Evolutionary conservation across 2,329 filamentous ascomycete genomes (phyloP), one percentile per base, ranked within the genome.

Genomic region (Fusarium sambucinum): DNA sequence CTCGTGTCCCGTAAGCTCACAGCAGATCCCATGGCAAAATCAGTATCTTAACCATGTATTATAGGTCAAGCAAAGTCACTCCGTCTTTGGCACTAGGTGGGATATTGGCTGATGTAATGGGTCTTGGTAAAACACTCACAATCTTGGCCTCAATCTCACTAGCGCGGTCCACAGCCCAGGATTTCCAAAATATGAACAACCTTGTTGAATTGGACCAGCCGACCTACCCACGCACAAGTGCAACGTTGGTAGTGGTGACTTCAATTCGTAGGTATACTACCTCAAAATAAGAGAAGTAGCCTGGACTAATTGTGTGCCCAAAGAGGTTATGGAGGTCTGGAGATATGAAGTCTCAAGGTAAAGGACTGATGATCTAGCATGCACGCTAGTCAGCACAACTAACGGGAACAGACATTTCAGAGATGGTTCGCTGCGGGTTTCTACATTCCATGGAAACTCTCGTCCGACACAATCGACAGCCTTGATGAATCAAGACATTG

Each of bases 311-410:
- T 14, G 10, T 9, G 2, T 7, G 17, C 13, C n/a, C n/a, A 19
- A 14, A 14, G 41, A 44, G 41, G 4, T 44, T 6, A 27, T 44
- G 41, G 41, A 44, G 2, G 41, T 44, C 17, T 44, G 41, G 41
- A 23, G 17, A 14, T 13, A 25, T 13, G 41, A 44, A 27, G 41
- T 44, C 1, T 44, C 41, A 27, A 44, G 12, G 41, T 44, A 44
- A 44, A 19, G 1, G 5, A 25, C 5, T n/a, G n/a, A n/a, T n/a
- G 14, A 2, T 16, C 23, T 27, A 3, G 3, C 0, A 2, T 5
- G 12, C 6, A 13, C n/a, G 17, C 6, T 8, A 3, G 3, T 10
- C 11, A 27, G 10, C n/a, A 6, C 0, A 13, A 11, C 9, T 44
- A n/a, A 44, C 16, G 5, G 5, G 1, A 19, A 19, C 16, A 44